Percentiles rank a stretch among this genome's conserved stretches.
Evolutionary conservation across 345 rosid species (phyloP).

Genomic region (Populus simonii): DNA sequence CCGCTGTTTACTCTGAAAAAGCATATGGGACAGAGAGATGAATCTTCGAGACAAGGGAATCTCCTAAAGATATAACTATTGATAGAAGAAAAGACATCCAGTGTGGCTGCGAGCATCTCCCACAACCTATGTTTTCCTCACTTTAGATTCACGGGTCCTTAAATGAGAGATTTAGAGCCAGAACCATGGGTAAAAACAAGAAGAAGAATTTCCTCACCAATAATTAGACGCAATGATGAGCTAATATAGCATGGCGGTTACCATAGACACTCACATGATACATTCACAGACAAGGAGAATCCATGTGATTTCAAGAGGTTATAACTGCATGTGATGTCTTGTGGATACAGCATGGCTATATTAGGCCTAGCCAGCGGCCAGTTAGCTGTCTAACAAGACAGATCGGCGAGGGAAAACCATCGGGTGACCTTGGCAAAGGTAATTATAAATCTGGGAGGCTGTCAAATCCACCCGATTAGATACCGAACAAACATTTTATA

Average conservation of each 20-base stretch:
- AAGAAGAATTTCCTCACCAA: not conserved
- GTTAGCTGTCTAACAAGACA: not conserved
- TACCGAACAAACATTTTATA: not conserved
- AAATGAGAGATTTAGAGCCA: not conserved
- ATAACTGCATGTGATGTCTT: conserved; percentile 5
- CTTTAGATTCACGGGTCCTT: not conserved
- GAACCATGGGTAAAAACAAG: not conserved
- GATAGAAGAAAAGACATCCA: not conserved
- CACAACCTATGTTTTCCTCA: not conserved
- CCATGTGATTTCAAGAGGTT: not conserved
- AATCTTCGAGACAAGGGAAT: not conserved
- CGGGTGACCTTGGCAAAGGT: not conserved
- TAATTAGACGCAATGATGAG: not conserved
- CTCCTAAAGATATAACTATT: not conserved
- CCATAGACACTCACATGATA: not conserved
- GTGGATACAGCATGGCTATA: not conserved
- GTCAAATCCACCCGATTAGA: not conserved
- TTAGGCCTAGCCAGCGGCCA: not conserved
- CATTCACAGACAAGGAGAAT: not conserved
- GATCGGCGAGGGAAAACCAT: not conserved
- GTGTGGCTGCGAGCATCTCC: not conserved
- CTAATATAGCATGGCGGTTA: not conserved
- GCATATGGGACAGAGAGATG: not conserved
- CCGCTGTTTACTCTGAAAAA: no score
- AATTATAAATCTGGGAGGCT: not conserved